Evolutionary conservation across 495 filamentous ascomycete species (phyloP).

Genomic region (Hypoxylon trugodes): DNA sequence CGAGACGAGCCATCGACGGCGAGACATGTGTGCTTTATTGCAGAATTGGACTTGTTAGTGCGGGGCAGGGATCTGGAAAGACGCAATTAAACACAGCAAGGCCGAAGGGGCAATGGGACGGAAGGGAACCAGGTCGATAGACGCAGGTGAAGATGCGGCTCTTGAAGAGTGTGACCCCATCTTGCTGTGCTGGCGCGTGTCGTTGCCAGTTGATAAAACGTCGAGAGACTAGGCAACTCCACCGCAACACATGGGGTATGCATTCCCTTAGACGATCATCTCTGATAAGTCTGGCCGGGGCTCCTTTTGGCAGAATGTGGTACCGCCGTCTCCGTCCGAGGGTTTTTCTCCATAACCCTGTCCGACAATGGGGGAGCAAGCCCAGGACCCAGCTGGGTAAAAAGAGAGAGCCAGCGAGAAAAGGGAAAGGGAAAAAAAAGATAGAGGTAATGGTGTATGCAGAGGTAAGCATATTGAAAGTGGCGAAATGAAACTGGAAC

Average conservation of each 20-base stretch:
- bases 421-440: too few relatives aligned
- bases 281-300: conserved; percentile 55
- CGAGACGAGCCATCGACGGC: conserved; percentile 59
- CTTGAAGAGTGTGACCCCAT: conserved; percentile 67
- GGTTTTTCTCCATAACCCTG: conserved; percentile 49
- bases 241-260: conserved; percentile 62
- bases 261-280: conserved; percentile 56
- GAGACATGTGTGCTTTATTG: conserved; percentile 72
- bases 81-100: conserved; percentile 54
- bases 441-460: conserved; percentile 53
- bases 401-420: too few relatives aligned
- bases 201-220: conserved; percentile 79
- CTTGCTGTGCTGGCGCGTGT: conserved; percentile 93
- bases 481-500: conserved; percentile 57
- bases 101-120: conserved; percentile 55
- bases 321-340: conserved; percentile 46
- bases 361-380: conserved; percentile 49
- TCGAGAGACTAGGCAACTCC: conserved; percentile 68
- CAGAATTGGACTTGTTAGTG: conserved; percentile 58
- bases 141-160: conserved; percentile 69
- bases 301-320: conserved; percentile 52
- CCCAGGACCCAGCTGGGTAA: conserved; percentile 46
- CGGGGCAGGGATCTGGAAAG: conserved; percentile 60
- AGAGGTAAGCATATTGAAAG: conserved; percentile 52
- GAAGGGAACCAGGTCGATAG: conserved; percentile 57